phyloP scores from a whole-genome alignment of 768 basidiomycete species.

The Russula sp. region DNA sequence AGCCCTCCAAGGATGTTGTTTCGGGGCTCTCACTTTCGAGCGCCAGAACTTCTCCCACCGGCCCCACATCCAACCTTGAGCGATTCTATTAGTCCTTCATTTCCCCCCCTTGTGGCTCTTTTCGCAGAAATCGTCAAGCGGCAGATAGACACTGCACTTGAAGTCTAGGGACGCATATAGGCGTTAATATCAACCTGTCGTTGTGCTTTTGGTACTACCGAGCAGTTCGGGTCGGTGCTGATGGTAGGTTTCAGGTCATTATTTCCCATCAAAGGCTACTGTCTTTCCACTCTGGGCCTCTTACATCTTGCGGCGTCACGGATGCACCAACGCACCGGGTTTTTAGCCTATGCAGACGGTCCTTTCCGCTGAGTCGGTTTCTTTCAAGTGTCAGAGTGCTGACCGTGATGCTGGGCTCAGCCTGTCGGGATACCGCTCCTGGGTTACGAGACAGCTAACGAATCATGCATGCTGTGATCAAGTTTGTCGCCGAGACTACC shows the following conservation, averaged over 20 bases:
- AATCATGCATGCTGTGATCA: background rate
- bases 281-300: slow-evolving; percentile 18
- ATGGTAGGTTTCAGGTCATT: slow-evolving; percentile 17
- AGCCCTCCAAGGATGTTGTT: no score
- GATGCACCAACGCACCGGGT: background rate
- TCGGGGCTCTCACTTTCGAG: no score
- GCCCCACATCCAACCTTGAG: no score
- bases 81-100: no score
- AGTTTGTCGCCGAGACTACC: slow-evolving; percentile 3
- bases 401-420: slow-evolving; percentile 25
- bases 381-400: slow-evolving; percentile 27
- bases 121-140: no score
- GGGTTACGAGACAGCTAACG: slow-evolving; percentile 22
- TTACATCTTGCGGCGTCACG: background rate
- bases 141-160: no score
- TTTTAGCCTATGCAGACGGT: slow-evolving; percentile 25
- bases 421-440: slow-evolving; percentile 6
- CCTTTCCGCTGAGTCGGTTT: slow-evolving; percentile 25
- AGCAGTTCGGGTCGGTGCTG: background rate
- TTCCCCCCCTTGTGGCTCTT: no score
- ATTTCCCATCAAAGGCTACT: slow-evolving; percentile 26
- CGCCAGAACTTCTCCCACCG: no score
- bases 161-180: no score
- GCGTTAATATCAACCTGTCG: no score
- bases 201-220: no score